Conservation (phyloP, 306 rosid genomes). For the Ceratonia siliqua region DNA sequence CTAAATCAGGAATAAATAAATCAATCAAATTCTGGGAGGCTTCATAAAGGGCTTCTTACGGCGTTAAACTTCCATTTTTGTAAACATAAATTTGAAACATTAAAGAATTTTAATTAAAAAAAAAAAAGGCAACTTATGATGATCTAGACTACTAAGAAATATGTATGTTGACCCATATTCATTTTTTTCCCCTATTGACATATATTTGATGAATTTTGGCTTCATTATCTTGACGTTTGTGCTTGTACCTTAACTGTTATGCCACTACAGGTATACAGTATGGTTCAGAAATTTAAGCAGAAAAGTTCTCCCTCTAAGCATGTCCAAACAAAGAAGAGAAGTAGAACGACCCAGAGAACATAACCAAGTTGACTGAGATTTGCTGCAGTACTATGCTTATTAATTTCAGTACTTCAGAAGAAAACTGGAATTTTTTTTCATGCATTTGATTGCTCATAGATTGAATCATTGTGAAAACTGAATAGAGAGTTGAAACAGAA, state of each 20-base stretch:
- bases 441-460: neutral
- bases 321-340: conserved; percentile 51
- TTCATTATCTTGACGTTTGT: neutral
- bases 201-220: neutral
- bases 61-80: no score
- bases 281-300: conserved; percentile 78
- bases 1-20: no score
- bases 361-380: conserved; percentile 10
- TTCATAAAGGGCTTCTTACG: no score
- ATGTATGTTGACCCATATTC: no score
- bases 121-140: no score
- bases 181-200: neutral
- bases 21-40: no score
- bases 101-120: no score
- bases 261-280: conserved; percentile 63
- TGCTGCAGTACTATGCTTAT: neutral
- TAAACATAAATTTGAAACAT: no score
- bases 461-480: no score
- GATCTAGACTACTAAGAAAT: no score
- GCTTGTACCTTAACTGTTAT: neutral
- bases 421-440: neutral
- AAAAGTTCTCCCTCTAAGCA: conserved; percentile 35
- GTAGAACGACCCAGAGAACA: conserved; percentile 37
- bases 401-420: neutral
- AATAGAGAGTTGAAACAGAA: no score